Evolutionary conservation across 1,139 yeast genomes (phyloP), one percentile per base, ranked within the genome.

Genomic region (Geotrichum armillariae): DNA sequence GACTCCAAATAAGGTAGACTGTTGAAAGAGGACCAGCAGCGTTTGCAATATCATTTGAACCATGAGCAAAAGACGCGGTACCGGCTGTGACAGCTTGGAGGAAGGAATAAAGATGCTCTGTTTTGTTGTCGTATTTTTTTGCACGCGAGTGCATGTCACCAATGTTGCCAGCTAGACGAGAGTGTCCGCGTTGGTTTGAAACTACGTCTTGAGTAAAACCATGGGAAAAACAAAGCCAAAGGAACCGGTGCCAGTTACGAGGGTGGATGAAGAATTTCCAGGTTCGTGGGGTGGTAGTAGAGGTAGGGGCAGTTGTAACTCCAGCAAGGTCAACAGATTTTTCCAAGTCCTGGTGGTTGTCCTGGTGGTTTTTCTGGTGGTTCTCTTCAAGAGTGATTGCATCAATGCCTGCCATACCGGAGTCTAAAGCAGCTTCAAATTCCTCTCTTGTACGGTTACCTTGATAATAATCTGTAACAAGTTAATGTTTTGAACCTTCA

Each of bases 1-100:
- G 67, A 14, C 67, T 68, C 89, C 90, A 85, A 20, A 82, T 74
- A 47, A 75, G 67, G 65, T 82, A 85, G 31, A 84, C 78, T 22
- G 90, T 77, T 34, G 90, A 71, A 60, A 83, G 73, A 31, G 93
- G 93, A 58, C 89, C 93, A 33, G 87, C 79, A 37, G 93, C 91
- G 61, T 85, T 85, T 47, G 91, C 77, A 58, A 85, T 83, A 69
- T 85, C 94, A 64, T 85, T 85, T 40, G 93, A 83, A 56, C 94
- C 54, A 63, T 85, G 94, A 16, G 91, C 88, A 67, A 85, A 83
- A 3, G 91, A 83, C 83, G 84, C 84, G 55, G 90, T 84, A 61
- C 83, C 78, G 20, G 94, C 91, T 48, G 91, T 84, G 55, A 85
- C 70, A 47, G 81, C 84, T 69, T 85, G 94, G 53, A 83, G 72